phyloP scores from a whole-genome alignment of 345 rosid species.

The Rhizophora mangle region DNA sequence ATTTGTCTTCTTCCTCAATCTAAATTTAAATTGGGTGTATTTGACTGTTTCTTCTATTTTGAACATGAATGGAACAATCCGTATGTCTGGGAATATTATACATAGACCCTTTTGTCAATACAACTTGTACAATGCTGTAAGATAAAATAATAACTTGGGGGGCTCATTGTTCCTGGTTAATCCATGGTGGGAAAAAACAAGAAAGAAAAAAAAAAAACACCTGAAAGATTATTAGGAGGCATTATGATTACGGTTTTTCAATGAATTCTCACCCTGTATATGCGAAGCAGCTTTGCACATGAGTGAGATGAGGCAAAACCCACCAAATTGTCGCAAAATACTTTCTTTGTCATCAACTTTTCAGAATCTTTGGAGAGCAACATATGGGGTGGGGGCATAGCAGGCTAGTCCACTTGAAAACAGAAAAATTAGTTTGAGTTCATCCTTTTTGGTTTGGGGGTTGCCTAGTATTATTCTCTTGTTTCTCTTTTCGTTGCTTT shows the following conservation, averaged over 20 bases:
- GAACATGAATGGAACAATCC: too few species aligned
- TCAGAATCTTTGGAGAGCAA: slow-evolving; percentile 17
- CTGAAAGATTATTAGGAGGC: not conserved
- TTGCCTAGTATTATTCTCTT: not conserved
- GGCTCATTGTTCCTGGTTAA: too few species aligned
- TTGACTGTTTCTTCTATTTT: too few species aligned
- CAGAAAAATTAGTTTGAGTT: slow-evolving; percentile 19
- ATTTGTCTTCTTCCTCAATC: too few species aligned
- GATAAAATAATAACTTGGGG: too few species aligned
- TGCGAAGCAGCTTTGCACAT: not conserved
- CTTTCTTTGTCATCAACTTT: slow-evolving; percentile 14
- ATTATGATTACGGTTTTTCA: not conserved
- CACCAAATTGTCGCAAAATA: slow-evolving; percentile 1
- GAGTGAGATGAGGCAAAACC: not conserved
- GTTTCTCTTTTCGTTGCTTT: not conserved
- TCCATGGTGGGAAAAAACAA: too few species aligned
- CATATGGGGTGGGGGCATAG: not conserved
- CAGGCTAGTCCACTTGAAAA: slow-evolving; percentile 36
- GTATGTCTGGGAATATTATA: too few species aligned
- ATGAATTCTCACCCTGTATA: not conserved
- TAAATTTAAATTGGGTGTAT: too few species aligned
- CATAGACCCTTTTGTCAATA: too few species aligned
- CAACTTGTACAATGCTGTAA: too few species aligned
- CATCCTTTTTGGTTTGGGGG: slow-evolving; percentile 5
- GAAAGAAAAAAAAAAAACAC: not conserved